Percentiles rank a stretch among this genome's conserved stretches.
Evolutionary conservation across 2,329 filamentous ascomycete species (phyloP).

Genomic region (Dryadomyces quercivorus): DNA sequence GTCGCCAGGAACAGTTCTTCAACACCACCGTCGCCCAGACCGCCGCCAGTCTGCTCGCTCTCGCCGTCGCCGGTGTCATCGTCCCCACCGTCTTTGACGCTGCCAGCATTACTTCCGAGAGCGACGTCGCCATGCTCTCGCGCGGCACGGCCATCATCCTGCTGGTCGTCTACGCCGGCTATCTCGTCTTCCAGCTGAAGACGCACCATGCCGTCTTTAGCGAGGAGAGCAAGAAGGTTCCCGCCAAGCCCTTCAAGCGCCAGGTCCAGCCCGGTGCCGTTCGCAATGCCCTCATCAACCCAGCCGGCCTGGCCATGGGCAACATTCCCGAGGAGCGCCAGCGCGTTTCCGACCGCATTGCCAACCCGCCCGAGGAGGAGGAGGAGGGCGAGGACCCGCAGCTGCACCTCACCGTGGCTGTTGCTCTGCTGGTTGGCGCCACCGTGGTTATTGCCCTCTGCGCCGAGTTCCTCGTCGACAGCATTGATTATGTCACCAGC

Average conservation of each 20-base stretch:
- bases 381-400: slow-evolving; percentile 66
- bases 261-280: slow-evolving; percentile 22
- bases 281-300: slow-evolving; percentile 26
- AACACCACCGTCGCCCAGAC: slow-evolving; percentile 89
- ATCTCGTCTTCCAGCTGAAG: slow-evolving; percentile 84
- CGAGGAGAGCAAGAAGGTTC: slow-evolving; percentile 64
- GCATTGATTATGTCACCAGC: slow-evolving; percentile 54
- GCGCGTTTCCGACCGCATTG: slow-evolving; percentile 8
- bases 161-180: slow-evolving; percentile 69
- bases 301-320: slow-evolving; percentile 24
- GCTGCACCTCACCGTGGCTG: slow-evolving; percentile 58
- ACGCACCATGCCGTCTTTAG: slow-evolving; percentile 75
- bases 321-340: slow-evolving; percentile 20
- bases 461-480: slow-evolving; percentile 61
- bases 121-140: slow-evolving; percentile 50
- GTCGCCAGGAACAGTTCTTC: slow-evolving; percentile 73
- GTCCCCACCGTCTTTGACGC: slow-evolving; percentile 78
- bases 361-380: slow-evolving; percentile 31
- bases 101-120: slow-evolving; percentile 25
- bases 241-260: slow-evolving; percentile 37
- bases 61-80: slow-evolving; percentile 71
- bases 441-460: slow-evolving; percentile 73
- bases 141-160: slow-evolving; percentile 69
- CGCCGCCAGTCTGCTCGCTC: slow-evolving; percentile 65
- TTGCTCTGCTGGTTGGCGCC: slow-evolving; percentile 57